These are phyloP conservation scores for Starmerella vitae DNA, from an alignment of 805 yeast genomes.

Conservation along the genomic window DNA sequence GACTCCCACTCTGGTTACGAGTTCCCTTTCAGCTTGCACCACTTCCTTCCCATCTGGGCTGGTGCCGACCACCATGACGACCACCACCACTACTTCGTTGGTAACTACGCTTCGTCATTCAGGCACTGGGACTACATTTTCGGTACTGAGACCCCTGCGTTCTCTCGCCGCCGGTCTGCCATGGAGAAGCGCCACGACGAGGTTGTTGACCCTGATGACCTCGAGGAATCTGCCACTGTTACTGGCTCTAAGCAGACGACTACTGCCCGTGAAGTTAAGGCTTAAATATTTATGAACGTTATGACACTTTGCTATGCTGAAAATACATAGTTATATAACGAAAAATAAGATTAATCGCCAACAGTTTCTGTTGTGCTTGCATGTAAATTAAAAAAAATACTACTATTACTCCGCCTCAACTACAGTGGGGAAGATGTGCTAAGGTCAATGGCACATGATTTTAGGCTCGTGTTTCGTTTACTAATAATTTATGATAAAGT, in stretches of 20 bases:
- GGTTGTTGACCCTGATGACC: slow-evolving; percentile 22
- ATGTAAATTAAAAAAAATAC: too few species aligned
- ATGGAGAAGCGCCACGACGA: slow-evolving; percentile 20
- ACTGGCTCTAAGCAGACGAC: slow-evolving; percentile 3
- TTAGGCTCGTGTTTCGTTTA: too few species aligned
- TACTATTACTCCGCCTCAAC: too few species aligned
- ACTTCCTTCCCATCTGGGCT: slow-evolving; percentile 91
- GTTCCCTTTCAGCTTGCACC: slow-evolving; percentile 91
- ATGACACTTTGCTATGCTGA: background rate
- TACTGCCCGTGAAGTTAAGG: slow-evolving; percentile 2
- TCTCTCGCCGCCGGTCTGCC: slow-evolving; percentile 36
- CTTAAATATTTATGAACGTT: background rate
- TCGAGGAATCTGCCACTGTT: slow-evolving; percentile 12
- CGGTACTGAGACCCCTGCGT: slow-evolving; percentile 57
- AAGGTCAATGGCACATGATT: too few species aligned
- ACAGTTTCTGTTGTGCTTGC: too few species aligned
- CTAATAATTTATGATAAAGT: too few species aligned
- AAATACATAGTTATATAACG: too few species aligned
- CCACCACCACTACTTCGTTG: slow-evolving; percentile 92
- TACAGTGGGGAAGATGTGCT: too few species aligned
- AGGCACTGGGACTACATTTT: slow-evolving; percentile 89
- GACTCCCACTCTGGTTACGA: slow-evolving; percentile 98
- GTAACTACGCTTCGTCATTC: slow-evolving; percentile 88
- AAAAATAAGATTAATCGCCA: too few species aligned
- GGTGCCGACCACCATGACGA: slow-evolving; percentile 98